phyloP scores from a whole-genome alignment of 441 rosid species.

The Gossypium trilobum region DNA sequence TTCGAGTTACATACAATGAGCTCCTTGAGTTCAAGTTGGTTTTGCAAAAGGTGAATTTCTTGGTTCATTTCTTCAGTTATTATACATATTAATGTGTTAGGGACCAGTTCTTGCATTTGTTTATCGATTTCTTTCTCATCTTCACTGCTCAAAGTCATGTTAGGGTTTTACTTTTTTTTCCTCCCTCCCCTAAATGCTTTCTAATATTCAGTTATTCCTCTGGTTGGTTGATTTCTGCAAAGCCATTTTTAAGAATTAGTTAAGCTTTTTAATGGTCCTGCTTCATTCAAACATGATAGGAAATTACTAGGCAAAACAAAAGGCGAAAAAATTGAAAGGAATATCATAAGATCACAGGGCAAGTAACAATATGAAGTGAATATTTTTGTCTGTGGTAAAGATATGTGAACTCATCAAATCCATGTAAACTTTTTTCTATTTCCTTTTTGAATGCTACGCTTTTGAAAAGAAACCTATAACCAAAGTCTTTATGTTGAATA shows the following conservation, averaged over 20 bases:
- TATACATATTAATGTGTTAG: not conserved
- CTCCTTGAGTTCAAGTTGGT: conserved; percentile 94
- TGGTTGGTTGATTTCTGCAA: not conserved
- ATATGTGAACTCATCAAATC: not conserved
- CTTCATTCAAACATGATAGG: not conserved
- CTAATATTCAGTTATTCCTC: not conserved
- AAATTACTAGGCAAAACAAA: not conserved
- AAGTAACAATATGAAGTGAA: conserved; percentile 1
- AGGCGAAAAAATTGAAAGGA: not conserved
- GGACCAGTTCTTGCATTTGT: not conserved
- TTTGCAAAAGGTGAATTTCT: conserved; percentile 63
- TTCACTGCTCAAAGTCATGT: not conserved
- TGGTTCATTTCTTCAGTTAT: conserved; percentile 1
- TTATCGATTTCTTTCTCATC: conserved; percentile 6
- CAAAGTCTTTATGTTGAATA: not conserved
- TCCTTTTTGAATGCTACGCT: not conserved
- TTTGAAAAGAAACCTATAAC: not conserved
- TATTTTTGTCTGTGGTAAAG: not conserved
- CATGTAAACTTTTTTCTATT: not conserved
- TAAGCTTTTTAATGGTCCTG: not conserved
- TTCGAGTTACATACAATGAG: conserved; percentile 76
- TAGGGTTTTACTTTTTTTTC: not conserved
- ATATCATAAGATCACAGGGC: not conserved
- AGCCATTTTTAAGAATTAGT: not conserved
- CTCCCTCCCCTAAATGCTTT: not conserved